Conservation (phyloP, 179 eudicot genomes). For the Silene noctiflora region DNA sequence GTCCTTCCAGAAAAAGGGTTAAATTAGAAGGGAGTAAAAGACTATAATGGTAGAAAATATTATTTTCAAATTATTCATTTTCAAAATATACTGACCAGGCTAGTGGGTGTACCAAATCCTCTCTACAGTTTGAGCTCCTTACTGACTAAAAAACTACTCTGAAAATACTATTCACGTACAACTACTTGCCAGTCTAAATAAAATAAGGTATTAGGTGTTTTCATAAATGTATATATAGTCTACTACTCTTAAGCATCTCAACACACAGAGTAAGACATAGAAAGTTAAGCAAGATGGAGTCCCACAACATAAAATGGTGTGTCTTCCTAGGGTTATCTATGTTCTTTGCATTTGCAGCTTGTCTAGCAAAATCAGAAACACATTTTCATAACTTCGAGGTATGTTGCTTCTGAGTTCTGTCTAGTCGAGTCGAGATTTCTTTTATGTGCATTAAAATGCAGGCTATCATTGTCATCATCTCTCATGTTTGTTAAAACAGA, state of each 20-base stretch:
- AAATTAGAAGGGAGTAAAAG: not conserved
- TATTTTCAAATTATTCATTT: not conserved
- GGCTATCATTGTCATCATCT: not conserved
- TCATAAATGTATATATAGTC: constrained; percentile 14
- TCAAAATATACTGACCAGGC: not conserved
- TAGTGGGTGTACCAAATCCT: constrained; percentile 60
- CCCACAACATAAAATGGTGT: constrained; percentile 17
- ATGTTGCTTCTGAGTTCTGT: constrained; percentile 16
- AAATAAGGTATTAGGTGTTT: constrained; percentile 15
- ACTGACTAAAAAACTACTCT: constrained; percentile 30
- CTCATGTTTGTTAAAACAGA: constrained; percentile 24
- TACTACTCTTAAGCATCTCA: constrained; percentile 12
- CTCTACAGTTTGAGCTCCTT: constrained; percentile 24
- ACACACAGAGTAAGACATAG: constrained; percentile 13
- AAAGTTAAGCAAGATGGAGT: constrained; percentile 35
- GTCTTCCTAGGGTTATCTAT: constrained; percentile 30
- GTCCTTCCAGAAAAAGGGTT: not conserved
- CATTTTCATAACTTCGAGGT: constrained; percentile 59
- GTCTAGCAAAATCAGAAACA: constrained; percentile 42
- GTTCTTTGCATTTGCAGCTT: constrained; percentile 27
- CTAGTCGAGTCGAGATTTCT: not conserved
- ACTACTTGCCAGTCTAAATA: not conserved
- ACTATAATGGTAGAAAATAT: too few relatives aligned
- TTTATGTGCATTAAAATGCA: not conserved
- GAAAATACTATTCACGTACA: constrained; percentile 10